Evolutionary conservation across 257 asterid genomes (phyloP).

Genomic region (Primulina huaijiensis): DNA sequence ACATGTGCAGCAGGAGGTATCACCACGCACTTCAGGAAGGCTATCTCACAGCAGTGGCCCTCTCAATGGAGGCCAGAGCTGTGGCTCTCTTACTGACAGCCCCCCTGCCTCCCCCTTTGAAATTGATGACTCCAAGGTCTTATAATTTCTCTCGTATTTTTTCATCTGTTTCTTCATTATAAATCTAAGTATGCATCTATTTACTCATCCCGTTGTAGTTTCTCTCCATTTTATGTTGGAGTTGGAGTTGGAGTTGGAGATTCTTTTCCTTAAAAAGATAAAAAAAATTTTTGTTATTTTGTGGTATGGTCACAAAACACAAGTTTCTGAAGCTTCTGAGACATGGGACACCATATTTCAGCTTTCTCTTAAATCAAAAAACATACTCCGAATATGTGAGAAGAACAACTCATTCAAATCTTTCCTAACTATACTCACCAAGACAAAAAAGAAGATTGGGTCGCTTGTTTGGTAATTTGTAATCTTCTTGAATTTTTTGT

Average conservation of each 20-base stretch:
- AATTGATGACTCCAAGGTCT: conserved; percentile 82
- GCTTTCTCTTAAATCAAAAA: conserved; percentile 61
- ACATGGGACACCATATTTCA: conserved; percentile 23
- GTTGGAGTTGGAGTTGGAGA: conserved; percentile 2
- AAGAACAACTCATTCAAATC: conserved; percentile 29
- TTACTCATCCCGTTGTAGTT: neutral
- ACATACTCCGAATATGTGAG: conserved; percentile 16
- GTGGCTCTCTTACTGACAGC: conserved; percentile 85
- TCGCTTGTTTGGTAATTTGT: conserved; percentile 20
- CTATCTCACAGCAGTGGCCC: conserved; percentile 98
- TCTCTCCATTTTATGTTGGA: neutral
- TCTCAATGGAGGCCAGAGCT: conserved; percentile 63
- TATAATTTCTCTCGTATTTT: neutral
- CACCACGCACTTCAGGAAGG: conserved; percentile 97
- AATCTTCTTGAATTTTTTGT: neutral
- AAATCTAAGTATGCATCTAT: neutral
- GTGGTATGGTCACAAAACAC: conserved; percentile 38
- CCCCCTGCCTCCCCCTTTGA: conserved; percentile 93
- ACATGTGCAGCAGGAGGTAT: conserved; percentile 82
- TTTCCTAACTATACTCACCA: conserved; percentile 32
- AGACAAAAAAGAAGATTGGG: neutral
- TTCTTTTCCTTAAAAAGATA: neutral
- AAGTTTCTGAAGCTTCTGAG: conserved; percentile 39
- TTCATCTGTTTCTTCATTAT: neutral
- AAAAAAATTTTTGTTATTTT: neutral